Percentiles rank a stretch among this genome's conserved stretches.
These are phyloP conservation scores for Globisporangium cystogenes DNA, from an alignment of 352 stramenopile genomes.

Conservation along the genomic window DNA sequence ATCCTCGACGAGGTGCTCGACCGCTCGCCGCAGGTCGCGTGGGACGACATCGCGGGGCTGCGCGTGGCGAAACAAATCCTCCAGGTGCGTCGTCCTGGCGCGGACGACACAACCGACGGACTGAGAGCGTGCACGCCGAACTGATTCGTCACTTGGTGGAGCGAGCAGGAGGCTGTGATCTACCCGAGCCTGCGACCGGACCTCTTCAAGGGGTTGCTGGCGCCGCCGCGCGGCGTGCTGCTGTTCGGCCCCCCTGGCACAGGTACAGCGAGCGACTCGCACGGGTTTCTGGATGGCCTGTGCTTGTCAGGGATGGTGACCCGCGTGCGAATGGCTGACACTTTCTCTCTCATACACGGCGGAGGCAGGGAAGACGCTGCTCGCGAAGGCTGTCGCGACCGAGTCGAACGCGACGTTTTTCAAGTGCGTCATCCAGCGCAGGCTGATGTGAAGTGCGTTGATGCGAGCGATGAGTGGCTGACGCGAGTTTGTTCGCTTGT, in stretches of 20 bases:
- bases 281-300: not conserved
- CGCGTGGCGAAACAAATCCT: constrained; percentile 85
- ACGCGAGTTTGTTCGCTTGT: not conserved
- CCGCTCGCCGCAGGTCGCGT: constrained; percentile 68
- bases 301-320: no score
- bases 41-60: constrained; percentile 80
- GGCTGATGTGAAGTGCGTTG: not conserved
- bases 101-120: no score
- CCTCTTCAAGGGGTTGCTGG: constrained; percentile 73
- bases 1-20: constrained; percentile 85
- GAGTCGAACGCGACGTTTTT: constrained; percentile 84
- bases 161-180: constrained; percentile 71
- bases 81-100: constrained; percentile 52
- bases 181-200: constrained; percentile 77
- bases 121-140: not conserved
- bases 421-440: constrained; percentile 25
- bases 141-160: not conserved
- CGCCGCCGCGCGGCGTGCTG: constrained; percentile 63
- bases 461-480: not conserved
- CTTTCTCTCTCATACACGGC: no score
- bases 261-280: constrained; percentile 18
- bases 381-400: constrained; percentile 79
- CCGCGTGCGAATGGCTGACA: no score
- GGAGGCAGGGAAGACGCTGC: constrained; percentile 63
- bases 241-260: constrained; percentile 82